A percentile compares a stretch with the other conserved stretches of the same genome.
Evolutionary conservation across 2,329 filamentous ascomycete species (phyloP).

Genomic region (Chalaropsis thielavioides): DNA sequence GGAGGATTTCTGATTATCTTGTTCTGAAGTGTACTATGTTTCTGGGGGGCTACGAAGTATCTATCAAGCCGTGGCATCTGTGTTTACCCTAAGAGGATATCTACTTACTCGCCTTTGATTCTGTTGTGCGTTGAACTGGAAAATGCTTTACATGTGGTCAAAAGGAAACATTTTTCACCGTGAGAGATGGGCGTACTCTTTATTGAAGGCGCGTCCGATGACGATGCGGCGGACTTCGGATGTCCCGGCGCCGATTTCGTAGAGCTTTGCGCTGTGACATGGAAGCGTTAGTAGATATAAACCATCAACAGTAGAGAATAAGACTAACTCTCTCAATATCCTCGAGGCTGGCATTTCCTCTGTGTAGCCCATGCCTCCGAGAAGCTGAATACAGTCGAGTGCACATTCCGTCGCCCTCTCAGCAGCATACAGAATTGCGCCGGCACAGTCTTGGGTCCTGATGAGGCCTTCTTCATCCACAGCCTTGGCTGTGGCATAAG

Average conservation of each 20-base stretch:
- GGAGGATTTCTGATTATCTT: background rate
- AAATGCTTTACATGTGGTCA: background rate
- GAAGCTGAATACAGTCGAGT: slow-evolving; percentile 76
- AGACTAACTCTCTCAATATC: slow-evolving; percentile 53
- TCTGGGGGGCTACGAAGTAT: background rate
- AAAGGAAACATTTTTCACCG: background rate
- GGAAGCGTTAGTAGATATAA: slow-evolving; percentile 22
- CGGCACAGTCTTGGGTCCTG: slow-evolving; percentile 82
- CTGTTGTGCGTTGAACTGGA: background rate
- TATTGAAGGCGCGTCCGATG: slow-evolving; percentile 83
- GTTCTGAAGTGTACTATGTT: no score
- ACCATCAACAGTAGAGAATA: background rate
- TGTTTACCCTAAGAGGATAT: background rate
- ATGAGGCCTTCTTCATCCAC: slow-evolving; percentile 65
- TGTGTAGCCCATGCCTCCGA: slow-evolving; percentile 91
- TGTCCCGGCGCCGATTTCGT: slow-evolving; percentile 94
- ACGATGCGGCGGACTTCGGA: slow-evolving; percentile 91
- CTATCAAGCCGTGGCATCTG: background rate
- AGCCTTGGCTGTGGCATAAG: slow-evolving; percentile 62
- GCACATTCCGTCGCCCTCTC: slow-evolving; percentile 79
- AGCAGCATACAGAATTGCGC: slow-evolving; percentile 82
- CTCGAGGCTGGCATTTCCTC: slow-evolving; percentile 88
- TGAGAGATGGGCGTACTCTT: slow-evolving; percentile 47
- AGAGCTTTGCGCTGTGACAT: slow-evolving; percentile 50
- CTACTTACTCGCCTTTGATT: background rate